phyloP scores from a whole-genome alignment of 306 rosid genomes.

The Inga laurina region DNA sequence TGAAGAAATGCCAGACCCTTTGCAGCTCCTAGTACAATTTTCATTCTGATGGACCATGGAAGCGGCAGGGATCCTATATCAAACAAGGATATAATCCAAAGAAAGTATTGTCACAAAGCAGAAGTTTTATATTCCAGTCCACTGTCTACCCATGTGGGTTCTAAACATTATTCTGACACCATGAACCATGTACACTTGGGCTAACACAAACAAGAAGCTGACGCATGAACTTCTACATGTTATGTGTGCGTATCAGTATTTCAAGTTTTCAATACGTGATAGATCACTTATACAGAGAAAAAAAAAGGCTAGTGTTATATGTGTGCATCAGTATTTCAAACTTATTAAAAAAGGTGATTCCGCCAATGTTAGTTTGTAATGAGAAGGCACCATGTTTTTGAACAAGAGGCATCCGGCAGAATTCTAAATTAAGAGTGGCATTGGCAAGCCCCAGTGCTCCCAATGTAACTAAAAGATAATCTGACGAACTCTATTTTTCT shows the following conservation, averaged over 20 bases:
- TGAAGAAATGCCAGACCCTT: slow-evolving; percentile 91
- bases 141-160: background rate
- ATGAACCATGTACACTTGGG: background rate
- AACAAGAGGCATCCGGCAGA: slow-evolving; percentile 4
- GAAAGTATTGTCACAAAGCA: slow-evolving; percentile 7
- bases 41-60: slow-evolving; percentile 93
- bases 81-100: slow-evolving; percentile 20
- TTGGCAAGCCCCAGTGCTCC: background rate
- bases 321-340: background rate
- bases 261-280: background rate
- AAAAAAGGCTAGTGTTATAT: background rate
- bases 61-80: slow-evolving; percentile 82
- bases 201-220: background rate
- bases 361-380: slow-evolving; percentile 25
- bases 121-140: slow-evolving; percentile 3
- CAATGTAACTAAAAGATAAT: background rate
- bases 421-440: background rate
- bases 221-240: background rate
- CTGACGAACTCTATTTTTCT: background rate
- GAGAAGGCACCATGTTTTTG: slow-evolving; percentile 30
- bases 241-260: background rate
- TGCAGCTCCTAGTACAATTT: slow-evolving; percentile 93
- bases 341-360: background rate
- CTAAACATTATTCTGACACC: background rate
- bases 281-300: background rate